These are phyloP conservation scores for Pseudohyphozyma bogoriensis DNA, from an alignment of 768 basidiomycete species.

Conservation along the genomic window DNA sequence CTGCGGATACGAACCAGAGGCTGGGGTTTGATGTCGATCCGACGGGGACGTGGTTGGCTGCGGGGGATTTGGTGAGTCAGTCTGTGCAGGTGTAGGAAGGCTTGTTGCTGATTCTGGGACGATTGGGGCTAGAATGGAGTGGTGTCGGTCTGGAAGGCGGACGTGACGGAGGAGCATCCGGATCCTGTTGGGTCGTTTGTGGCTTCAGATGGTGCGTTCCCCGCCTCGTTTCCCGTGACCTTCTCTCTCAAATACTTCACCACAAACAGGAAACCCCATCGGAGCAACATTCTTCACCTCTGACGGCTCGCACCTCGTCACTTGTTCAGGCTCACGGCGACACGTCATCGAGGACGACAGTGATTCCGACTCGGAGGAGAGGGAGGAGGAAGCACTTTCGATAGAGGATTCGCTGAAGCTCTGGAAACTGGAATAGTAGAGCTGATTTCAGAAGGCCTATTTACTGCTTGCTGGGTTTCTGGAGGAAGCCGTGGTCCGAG, in stretches of 20 bases:
- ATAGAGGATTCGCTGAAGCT: background rate
- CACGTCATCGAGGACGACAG: background rate
- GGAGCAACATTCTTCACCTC: slow-evolving; percentile 1
- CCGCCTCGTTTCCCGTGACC: slow-evolving; percentile 5
- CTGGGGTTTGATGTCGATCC: slow-evolving; percentile 35
- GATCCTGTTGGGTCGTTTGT: background rate
- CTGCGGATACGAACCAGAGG: slow-evolving; percentile 60
- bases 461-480: background rate
- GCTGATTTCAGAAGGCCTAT: background rate
- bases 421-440: background rate
- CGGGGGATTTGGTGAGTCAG: slow-evolving; percentile 16
- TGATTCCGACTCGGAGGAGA: background rate
- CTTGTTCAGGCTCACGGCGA: slow-evolving; percentile 5
- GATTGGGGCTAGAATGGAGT: background rate
- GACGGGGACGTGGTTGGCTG: slow-evolving; percentile 15
- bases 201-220: background rate
- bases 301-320: background rate
- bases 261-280: slow-evolving; percentile 7
- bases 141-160: background rate
- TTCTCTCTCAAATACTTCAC: too few species aligned
- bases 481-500: slow-evolving; percentile 1
- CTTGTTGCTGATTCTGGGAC: too few species aligned
- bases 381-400: background rate
- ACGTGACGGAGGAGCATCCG: background rate
- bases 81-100: too few species aligned